A percentile compares a stretch with the other conserved stretches of the same genome.
Conservation (phyloP, 2,329 filamentous ascomycete genomes). For the Rosellinia necatrix region DNA sequence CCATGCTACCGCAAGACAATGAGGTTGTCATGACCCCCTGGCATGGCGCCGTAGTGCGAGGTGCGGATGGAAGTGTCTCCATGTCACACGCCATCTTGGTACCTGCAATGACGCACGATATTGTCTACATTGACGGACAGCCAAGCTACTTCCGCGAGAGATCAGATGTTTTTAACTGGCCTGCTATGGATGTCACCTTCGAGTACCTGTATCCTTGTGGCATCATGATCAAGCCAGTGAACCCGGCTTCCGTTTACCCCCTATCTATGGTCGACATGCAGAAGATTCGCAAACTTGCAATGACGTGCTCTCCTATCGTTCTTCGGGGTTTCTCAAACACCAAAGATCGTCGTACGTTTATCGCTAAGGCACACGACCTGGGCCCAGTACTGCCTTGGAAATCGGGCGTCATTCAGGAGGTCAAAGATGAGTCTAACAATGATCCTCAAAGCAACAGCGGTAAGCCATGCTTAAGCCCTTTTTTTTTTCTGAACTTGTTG, state of each 20-base stretch:
- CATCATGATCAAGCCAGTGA: conserved; percentile 45
- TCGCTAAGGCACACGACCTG: not conserved
- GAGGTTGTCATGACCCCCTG: conserved; percentile 26
- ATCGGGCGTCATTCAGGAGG: not conserved
- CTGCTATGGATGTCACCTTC: conserved; percentile 43
- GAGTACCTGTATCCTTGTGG: conserved; percentile 54
- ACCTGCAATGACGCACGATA: conserved; percentile 39
- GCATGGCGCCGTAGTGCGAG: conserved; percentile 24
- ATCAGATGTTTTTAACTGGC: conserved; percentile 50
- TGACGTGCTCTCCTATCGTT: conserved; percentile 56
- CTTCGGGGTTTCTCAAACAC: conserved; percentile 51
- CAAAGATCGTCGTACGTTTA: conserved; percentile 1
- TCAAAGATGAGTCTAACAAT: conserved; percentile 1
- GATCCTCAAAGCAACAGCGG: not conserved
- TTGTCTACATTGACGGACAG: conserved; percentile 49
- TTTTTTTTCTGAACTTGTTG: too few relatives aligned
- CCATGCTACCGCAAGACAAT: conserved; percentile 24
- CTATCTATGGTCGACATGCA: conserved; percentile 49
- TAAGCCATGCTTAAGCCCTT: not conserved
- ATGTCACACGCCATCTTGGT: conserved; percentile 25
- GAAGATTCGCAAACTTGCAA: conserved; percentile 50
- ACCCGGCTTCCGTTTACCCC: conserved; percentile 38
- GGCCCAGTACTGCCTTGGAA: not conserved
- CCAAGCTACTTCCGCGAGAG: conserved; percentile 56
- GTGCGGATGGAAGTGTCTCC: conserved; percentile 14